Evolutionary conservation across 2,329 filamentous ascomycete genomes (phyloP), one percentile per base, ranked within the genome.

Genomic region (Monosporascus ibericus): DNA sequence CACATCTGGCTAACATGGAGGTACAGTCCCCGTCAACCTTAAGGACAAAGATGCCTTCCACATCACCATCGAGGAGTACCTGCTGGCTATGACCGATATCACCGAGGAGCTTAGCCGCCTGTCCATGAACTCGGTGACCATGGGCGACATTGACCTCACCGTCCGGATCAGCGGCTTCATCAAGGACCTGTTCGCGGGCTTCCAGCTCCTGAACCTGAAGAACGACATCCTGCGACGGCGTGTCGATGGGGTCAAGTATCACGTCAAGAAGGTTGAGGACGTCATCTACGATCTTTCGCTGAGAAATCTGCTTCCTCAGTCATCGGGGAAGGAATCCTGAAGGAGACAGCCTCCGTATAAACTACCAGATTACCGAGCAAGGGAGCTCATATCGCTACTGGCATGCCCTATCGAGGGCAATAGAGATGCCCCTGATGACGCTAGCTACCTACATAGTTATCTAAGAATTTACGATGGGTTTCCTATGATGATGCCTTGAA

Each of bases 251-350:
- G 88, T 99, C 71, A 99, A 99, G 78, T 99, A 99, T 68, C 87
- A 88, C 63, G 90, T 99, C 65, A 99, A 97, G 79, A 92, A 95
- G 69, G 90, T 96, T 14, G 94, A 99, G 76, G 94, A 97, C 67
- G 91, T 99, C 14, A 92, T 97, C 48, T 99, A 99, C 66, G 94
- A 99, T 69, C 75, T 99, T 52, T 92, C 89, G 24, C 74, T 99
- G 66, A 82, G 94, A 54, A 92, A 94, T 48, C 70, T 97, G 65
- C 78, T 95, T 48, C 82, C 86, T 44, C 76, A 79, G 59, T 15
- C 42, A 6, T n/a, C 53, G 7, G 61, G 63, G 50, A n/a, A 37
- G 5, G 15, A 25, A 49, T 27, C 22, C 5, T 27, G n/a, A 49
- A 8, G 24, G 30, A 9, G 11, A 24, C 7, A 11, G 3, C 14